These are phyloP conservation scores for Amanita muscaria DNA, from an alignment of 768 basidiomycete species.

Conservation along the genomic window DNA sequence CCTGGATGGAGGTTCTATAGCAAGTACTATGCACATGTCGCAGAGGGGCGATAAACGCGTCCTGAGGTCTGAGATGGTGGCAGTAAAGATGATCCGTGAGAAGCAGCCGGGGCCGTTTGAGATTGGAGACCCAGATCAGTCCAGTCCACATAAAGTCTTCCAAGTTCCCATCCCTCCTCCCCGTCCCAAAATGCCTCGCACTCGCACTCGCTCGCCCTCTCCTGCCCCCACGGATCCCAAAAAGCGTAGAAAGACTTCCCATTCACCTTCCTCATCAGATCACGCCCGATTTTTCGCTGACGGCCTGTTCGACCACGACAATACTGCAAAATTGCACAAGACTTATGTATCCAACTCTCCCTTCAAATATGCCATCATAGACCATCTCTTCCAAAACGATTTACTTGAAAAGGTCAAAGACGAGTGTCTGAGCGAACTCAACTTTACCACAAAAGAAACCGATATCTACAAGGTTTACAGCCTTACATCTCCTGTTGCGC, in stretches of 20 bases:
- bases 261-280: constrained; percentile 20
- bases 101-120: too few relatives aligned
- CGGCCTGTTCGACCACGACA: constrained; percentile 48
- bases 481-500: constrained; percentile 3
- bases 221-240: constrained; percentile 18
- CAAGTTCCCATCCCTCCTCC: neutral
- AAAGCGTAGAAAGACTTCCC: constrained; percentile 24
- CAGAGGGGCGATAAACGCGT: too few relatives aligned
- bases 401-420: constrained; percentile 75
- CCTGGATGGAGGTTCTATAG: neutral
- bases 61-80: too few relatives aligned
- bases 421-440: constrained; percentile 71
- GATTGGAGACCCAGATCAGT: neutral
- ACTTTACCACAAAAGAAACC: constrained; percentile 90
- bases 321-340: constrained; percentile 44
- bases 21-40: too few relatives aligned
- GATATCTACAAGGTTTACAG: constrained; percentile 87
- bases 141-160: neutral
- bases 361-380: constrained; percentile 77
- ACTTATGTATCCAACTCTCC: constrained; percentile 55
- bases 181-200: constrained; percentile 30
- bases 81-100: too few relatives aligned
- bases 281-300: constrained; percentile 36
- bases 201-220: constrained; percentile 38
- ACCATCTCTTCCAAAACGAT: constrained; percentile 76